phyloP scores from a whole-genome alignment of 345 rosid genomes.

The Gossypium turneri region DNA sequence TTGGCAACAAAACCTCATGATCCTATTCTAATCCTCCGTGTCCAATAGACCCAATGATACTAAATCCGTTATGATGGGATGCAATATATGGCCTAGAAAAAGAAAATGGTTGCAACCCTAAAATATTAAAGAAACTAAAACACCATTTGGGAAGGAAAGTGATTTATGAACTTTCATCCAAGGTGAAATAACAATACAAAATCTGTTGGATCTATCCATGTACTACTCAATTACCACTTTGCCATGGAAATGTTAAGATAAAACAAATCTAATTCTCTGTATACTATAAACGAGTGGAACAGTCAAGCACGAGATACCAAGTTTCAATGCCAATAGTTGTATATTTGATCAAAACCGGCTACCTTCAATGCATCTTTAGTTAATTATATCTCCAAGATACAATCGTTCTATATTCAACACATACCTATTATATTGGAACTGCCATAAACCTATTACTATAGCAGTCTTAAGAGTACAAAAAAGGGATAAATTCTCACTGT shows the following conservation, averaged over 20 bases:
- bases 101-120: background rate
- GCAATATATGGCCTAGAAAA: background rate
- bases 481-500: conserved; percentile 31
- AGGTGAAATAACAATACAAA: background rate
- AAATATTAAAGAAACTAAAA: background rate
- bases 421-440: background rate
- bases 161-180: background rate
- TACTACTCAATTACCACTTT: background rate
- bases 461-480: too few relatives aligned
- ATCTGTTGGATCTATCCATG: background rate
- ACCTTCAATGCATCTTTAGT: background rate
- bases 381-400: background rate
- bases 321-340: background rate
- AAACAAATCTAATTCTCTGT: background rate
- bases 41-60: background rate
- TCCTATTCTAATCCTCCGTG: background rate
- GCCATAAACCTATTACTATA: background rate
- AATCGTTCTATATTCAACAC: too few relatives aligned
- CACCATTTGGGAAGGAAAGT: background rate
- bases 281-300: background rate
- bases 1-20: background rate
- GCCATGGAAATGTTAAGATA: background rate
- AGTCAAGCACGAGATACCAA: background rate
- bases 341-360: background rate
- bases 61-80: background rate